Base-by-base conservation (phyloP, 331 rosid genomes). In the Stylosanthes scabra region DNA sequence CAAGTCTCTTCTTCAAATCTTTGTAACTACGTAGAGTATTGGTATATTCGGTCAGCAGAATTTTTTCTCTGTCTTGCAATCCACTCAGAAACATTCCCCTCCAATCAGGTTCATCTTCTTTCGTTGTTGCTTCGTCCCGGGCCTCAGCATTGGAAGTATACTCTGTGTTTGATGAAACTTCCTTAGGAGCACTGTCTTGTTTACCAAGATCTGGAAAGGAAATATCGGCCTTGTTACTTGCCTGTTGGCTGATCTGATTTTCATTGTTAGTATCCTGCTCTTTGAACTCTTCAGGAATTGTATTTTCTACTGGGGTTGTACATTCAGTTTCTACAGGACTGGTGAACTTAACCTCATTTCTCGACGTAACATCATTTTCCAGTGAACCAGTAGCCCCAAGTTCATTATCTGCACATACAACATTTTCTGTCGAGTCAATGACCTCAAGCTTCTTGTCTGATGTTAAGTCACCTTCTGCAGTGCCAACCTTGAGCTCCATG, bases 51-150 rank as follows among this genome's bases (percentile, higher is more conserved):
- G 66, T 54, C 74, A 95, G 59, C 68, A 95, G 82, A 55, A 72
- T 74, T 72, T 82, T 87, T 74, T 95, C 98, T 77, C 81, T 90
- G 29, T 79, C 88, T 72, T 84, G 88, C 81, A 95, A 66, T 80
- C 98, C 99, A 60, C 62, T 74, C 72, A 77, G 52, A 70, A 85
- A 92, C 91, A 92, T 59, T 54, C 84, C 54, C 76, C 41, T 85
- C 99, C 97, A 92, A 78, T 95, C 87, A 74, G 89, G 99, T 62
- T 88, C 98, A 34, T 83, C 96, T 63, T 84, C 89, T 71, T 63
- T 31, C 51, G 37, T 13, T 15, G 74, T 45, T 70, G 16, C 68
- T 58, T 66, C 56, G 56, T 78, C 83, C 66, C 31, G 63, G 9
- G 68, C 44, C 71, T 88, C 81, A 71, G 60, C 75, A 65, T 82